phyloP scores from a whole-genome alignment of 306 rosid genomes.

The Arachis stenosperma region DNA sequence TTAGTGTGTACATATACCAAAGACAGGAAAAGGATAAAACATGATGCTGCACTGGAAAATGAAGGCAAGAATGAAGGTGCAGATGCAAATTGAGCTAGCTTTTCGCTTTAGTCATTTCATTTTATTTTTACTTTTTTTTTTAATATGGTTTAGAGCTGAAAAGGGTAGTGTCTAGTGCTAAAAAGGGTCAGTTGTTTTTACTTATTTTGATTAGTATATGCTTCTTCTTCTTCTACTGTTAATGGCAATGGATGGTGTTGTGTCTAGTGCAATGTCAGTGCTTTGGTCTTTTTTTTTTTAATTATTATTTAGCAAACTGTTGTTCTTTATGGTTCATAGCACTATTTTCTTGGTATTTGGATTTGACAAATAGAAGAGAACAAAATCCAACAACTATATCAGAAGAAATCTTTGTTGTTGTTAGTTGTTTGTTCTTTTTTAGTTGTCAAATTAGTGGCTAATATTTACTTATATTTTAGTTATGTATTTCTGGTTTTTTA shows the following conservation, averaged over 20 bases:
- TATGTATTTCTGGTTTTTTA: too few species aligned
- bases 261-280: neutral
- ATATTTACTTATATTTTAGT: too few species aligned
- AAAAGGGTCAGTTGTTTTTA: neutral
- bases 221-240: neutral
- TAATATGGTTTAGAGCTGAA: neutral
- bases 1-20: constrained; percentile 60
- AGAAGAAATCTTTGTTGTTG: too few species aligned
- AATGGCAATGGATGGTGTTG: constrained; percentile 3
- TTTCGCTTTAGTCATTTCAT: constrained; percentile 16
- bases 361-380: neutral
- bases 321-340: neutral
- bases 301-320: neutral
- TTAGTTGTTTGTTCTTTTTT: too few species aligned
- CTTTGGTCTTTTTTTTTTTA: neutral
- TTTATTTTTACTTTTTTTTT: neutral
- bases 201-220: neutral
- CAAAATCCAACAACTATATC: too few species aligned
- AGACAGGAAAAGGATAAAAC: constrained; percentile 34
- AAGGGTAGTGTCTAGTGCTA: neutral
- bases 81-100: constrained; percentile 6
- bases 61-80: constrained; percentile 38
- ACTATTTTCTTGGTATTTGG: neutral
- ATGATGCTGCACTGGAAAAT: constrained; percentile 43
- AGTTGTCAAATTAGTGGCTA: too few species aligned